A percentile compares a stretch with the other conserved stretches of the same genome.
These are phyloP conservation scores for Xylaria digitata DNA, from an alignment of 2,329 filamentous ascomycete species.

Conservation along the genomic window DNA sequence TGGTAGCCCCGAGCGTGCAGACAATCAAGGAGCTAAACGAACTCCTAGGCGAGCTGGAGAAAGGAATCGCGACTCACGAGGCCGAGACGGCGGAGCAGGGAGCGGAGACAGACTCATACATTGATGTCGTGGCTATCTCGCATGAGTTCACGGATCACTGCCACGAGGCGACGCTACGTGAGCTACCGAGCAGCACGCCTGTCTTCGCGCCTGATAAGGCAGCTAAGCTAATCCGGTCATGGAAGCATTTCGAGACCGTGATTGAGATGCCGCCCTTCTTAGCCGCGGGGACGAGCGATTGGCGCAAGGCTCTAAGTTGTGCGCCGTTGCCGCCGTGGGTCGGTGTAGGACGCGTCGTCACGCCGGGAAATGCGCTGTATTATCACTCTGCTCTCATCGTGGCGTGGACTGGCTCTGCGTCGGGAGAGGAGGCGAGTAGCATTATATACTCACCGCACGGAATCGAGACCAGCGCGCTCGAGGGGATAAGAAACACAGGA, in stretches of 20 bases:
- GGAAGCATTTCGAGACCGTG: constrained; percentile 69
- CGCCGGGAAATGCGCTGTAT: constrained; percentile 65
- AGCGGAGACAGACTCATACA: constrained; percentile 50
- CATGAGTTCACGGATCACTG: constrained; percentile 79
- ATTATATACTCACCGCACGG: constrained; percentile 74
- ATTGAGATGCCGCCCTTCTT: constrained; percentile 61
- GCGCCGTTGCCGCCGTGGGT: constrained; percentile 67
- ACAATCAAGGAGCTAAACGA: constrained; percentile 67
- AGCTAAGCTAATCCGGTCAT: constrained; percentile 65
- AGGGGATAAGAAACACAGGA: constrained; percentile 55
- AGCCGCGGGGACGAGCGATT: constrained; percentile 37
- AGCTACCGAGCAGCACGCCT: constrained; percentile 64
- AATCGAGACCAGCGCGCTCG: constrained; percentile 61
- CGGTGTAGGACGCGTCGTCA: constrained; percentile 68
- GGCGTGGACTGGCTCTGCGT: constrained; percentile 55
- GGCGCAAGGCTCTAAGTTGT: constrained; percentile 44
- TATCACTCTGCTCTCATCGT: constrained; percentile 72
- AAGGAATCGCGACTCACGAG: constrained; percentile 3
- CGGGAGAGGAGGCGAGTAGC: constrained; percentile 37
- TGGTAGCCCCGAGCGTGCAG: constrained; percentile 63
- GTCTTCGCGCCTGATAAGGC: constrained; percentile 71
- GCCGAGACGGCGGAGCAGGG: background rate
- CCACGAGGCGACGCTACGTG: constrained; percentile 68
- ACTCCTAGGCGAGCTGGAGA: constrained; percentile 62
- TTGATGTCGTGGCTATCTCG: constrained; percentile 70